Evolutionary conservation across 495 filamentous ascomycete species (phyloP).

Genomic region (Pyrenula aspistea): DNA sequence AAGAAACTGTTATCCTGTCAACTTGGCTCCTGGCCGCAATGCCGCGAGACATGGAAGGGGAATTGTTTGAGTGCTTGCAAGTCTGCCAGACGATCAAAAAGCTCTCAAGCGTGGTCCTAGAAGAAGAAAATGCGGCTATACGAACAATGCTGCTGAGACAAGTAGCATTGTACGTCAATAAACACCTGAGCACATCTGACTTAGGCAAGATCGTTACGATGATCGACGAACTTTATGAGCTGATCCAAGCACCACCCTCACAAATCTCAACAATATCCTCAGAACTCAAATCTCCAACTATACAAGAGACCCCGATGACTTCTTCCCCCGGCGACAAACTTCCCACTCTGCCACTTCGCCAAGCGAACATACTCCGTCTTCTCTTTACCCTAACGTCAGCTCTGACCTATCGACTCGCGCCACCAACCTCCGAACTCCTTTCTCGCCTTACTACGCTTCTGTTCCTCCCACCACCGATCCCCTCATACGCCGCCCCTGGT

Average conservation of each 20-base stretch:
- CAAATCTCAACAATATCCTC: constrained; percentile 5
- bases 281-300: background rate
- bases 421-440: constrained; percentile 34
- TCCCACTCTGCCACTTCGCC: background rate
- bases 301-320: background rate
- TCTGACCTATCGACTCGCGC: constrained; percentile 35
- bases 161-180: constrained; percentile 52
- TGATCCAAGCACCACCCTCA: constrained; percentile 1
- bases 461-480: constrained; percentile 25
- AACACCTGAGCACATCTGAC: constrained; percentile 42
- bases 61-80: background rate
- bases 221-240: constrained; percentile 1
- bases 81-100: background rate
- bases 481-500: constrained; percentile 34
- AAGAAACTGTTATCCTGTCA: constrained; percentile 44
- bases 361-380: constrained; percentile 11
- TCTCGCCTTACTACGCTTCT: constrained; percentile 43
- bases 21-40: constrained; percentile 51
- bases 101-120: constrained; percentile 15
- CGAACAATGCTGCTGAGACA: constrained; percentile 45
- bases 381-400: constrained; percentile 46
- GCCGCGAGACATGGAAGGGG: constrained; percentile 16
- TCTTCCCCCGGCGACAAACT: background rate
- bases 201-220: constrained; percentile 16
- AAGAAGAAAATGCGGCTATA: constrained; percentile 22